phyloP scores from a whole-genome alignment of 208 protist genomes.

The Phytomonas francai region DNA sequence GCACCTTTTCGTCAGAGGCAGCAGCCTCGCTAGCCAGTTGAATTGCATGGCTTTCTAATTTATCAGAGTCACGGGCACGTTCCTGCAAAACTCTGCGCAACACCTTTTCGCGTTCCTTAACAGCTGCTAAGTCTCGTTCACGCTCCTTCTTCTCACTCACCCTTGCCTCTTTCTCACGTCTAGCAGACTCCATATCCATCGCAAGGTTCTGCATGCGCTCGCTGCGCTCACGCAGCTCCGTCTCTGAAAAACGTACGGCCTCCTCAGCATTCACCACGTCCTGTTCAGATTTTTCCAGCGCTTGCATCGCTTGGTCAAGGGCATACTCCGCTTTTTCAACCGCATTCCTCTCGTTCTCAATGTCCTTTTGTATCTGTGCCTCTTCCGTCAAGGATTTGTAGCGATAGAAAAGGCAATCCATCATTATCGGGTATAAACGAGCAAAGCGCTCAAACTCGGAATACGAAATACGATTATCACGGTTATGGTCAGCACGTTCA shows the following conservation, averaged over 20 bases:
- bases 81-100: conserved; percentile 69
- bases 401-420: conserved; percentile 86
- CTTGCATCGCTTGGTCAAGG: conserved; percentile 49
- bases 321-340: conserved; percentile 49
- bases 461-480: conserved; percentile 76
- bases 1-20: conserved; percentile 79
- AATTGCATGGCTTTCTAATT: conserved; percentile 57
- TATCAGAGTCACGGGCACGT: conserved; percentile 63
- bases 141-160: conserved; percentile 78
- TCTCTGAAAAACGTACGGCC: conserved; percentile 54
- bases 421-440: conserved; percentile 86
- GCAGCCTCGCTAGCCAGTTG: conserved; percentile 50
- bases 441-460: conserved; percentile 88
- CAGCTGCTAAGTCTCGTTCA: conserved; percentile 56
- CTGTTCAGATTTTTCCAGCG: conserved; percentile 38
- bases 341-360: conserved; percentile 68
- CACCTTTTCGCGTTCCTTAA: conserved; percentile 71
- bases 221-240: conserved; percentile 67
- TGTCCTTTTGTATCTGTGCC: conserved; percentile 77
- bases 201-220: conserved; percentile 79
- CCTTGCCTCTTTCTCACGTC: conserved; percentile 64
- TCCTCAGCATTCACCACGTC: conserved; percentile 56
- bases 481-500: conserved; percentile 77
- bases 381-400: conserved; percentile 90
- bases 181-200: conserved; percentile 71